Evolutionary conservation across 805 yeast genomes (phyloP), one percentile per base, ranked within the genome.

Genomic region (Wickerhamiella vanderwaltii): DNA sequence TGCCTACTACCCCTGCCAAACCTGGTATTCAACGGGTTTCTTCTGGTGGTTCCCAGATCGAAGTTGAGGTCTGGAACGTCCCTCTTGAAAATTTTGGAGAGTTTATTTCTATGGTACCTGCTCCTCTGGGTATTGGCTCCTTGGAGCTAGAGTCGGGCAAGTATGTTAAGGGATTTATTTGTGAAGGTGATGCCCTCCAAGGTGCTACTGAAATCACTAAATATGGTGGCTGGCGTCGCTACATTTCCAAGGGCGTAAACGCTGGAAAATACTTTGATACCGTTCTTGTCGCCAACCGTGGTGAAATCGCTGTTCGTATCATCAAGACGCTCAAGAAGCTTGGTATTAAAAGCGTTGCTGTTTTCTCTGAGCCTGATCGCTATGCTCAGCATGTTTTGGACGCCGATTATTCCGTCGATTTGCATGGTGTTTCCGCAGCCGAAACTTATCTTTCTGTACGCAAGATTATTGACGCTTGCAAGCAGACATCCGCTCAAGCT

Each of bases 221-320:
- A 17, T 80, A 65, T 56, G 96, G 96, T 33, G 94, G 95, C 4
- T 88, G 95, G 88, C 75, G 77, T 59, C 63, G 68, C 2, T 84
- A 82, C 63, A 38, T 59, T 34, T 24, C 42, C 12, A 44, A 52
- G 48, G 30, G 55, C 35, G 45, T 59, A 12, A 46, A 66, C 41
- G 45, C 63, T 56, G 63, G 63, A 44, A 74, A 72, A 53, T 91
- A 93, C 1, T 85, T 86, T 63, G 68, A 76, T 16, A 72, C 79
- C 9, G 95, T 88, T n/a, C 69, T 88, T 43, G 91, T 88, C 42
- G 97, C 97, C 30, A 88, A 88, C 67, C 75, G 98, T 64, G 97
- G 97, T 59, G 98, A 88, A 64, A 88, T 88, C 54, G 96, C 98
- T 2, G 96, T 87, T 23, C 70, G 98, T 55, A 85, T 91, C 52